Percentiles rank a stretch among this genome's conserved stretches.
phyloP scores from a whole-genome alignment of 2,329 filamentous ascomycete species.

The Aplosporella prunicola region DNA sequence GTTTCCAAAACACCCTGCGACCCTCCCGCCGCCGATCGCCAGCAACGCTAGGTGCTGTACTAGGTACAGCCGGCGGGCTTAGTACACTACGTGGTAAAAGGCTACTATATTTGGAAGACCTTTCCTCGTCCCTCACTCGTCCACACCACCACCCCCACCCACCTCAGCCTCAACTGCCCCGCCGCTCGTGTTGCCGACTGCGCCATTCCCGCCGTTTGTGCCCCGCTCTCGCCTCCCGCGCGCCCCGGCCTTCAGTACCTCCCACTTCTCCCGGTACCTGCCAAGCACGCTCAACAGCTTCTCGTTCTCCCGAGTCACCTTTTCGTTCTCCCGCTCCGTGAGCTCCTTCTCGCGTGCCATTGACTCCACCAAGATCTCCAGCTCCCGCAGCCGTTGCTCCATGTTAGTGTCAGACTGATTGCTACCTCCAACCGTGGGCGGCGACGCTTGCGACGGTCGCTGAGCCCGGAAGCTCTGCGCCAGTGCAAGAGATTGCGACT shows the following conservation, averaged over 20 bases:
- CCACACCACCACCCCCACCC: background rate
- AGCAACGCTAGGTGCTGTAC: too few relatives aligned
- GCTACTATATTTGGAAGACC: too few relatives aligned
- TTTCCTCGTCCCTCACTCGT: too few relatives aligned
- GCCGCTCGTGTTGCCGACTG: conserved; percentile 1
- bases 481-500: conserved; percentile 75
- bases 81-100: too few relatives aligned
- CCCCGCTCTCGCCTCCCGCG: conserved; percentile 19
- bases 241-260: conserved; percentile 58
- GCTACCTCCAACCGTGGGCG: conserved; percentile 17
- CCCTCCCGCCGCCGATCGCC: too few relatives aligned
- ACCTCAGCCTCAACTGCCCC: conserved; percentile 4
- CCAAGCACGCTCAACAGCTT: conserved; percentile 46
- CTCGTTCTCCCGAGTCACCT: conserved; percentile 52
- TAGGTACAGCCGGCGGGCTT: too few relatives aligned
- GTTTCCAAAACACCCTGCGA: too few relatives aligned
- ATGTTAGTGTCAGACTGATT: conserved; percentile 5
- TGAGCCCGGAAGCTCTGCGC: conserved; percentile 60
- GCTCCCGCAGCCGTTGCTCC: conserved; percentile 28
- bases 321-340: conserved; percentile 51
- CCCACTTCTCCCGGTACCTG: conserved; percentile 56
- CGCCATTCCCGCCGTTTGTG: conserved; percentile 1
- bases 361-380: conserved; percentile 56
- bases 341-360: conserved; percentile 52
- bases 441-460: conserved; percentile 6